Evolutionary conservation across 805 yeast species (phyloP).

Genomic region (Ogataea naganishii): DNA sequence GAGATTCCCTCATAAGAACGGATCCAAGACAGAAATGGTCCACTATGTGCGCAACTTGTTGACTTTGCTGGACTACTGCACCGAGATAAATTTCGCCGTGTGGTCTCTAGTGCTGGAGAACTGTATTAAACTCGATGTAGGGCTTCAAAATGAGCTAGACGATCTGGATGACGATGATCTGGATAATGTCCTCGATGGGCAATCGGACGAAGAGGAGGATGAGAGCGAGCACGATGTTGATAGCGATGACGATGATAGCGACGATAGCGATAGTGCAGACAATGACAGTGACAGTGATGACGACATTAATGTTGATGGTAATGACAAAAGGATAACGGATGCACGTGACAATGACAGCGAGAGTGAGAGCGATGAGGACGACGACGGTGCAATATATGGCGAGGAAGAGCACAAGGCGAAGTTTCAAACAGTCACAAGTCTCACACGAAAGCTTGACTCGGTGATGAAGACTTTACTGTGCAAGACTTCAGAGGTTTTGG

Average conservation of each 20-base stretch:
- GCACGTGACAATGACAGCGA: constrained; percentile 27
- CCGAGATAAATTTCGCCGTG: constrained; percentile 61
- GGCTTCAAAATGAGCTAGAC: constrained; percentile 79
- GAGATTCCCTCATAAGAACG: constrained; percentile 75
- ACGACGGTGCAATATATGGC: constrained; percentile 20
- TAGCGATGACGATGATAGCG: constrained; percentile 22
- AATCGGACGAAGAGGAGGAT: constrained; percentile 30
- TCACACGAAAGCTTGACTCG: constrained; percentile 65
- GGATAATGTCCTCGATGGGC: constrained; percentile 35
- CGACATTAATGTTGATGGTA: constrained; percentile 19
- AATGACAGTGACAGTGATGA: constrained; percentile 16
- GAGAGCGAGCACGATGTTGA: constrained; percentile 16
- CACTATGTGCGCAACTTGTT: constrained; percentile 64
- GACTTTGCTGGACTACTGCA: constrained; percentile 54
- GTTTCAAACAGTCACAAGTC: constrained; percentile 38
- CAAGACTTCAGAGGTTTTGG: constrained; percentile 40
- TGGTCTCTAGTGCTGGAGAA: constrained; percentile 80
- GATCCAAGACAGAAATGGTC: constrained; percentile 41
- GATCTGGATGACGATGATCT: constrained; percentile 72
- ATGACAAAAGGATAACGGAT: constrained; percentile 10
- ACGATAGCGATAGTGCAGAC: constrained; percentile 16
- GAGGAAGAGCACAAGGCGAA: constrained; percentile 40
- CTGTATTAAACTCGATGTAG: constrained; percentile 83
- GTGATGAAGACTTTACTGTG: constrained; percentile 51
- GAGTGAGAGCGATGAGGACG: constrained; percentile 17